phyloP scores from a whole-genome alignment of 2,329 filamentous ascomycete genomes.

The Sclerotinia subarctica region DNA sequence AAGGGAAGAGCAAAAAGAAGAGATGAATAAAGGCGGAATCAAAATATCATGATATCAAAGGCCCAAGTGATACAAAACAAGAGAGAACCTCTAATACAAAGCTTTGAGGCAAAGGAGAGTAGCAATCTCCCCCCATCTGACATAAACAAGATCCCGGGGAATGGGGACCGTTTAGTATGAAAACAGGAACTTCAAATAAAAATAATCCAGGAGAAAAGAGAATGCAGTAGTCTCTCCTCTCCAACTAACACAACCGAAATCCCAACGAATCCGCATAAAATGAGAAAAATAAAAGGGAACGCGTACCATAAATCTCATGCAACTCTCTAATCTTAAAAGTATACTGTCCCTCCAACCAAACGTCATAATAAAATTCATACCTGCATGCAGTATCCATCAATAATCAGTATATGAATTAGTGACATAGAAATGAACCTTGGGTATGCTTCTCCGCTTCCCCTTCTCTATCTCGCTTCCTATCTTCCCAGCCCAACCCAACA shows the following conservation, averaged over 20 bases:
- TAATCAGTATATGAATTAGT: background rate
- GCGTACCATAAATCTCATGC: conserved; percentile 14
- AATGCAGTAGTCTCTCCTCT: background rate
- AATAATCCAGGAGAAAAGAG: background rate
- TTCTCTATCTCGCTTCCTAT: background rate
- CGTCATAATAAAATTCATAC: conserved; percentile 18
- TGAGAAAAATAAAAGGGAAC: too few relatives aligned
- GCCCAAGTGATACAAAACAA: too few relatives aligned
- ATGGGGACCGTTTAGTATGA: background rate
- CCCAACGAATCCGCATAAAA: background rate
- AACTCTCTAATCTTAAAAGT: conserved; percentile 13
- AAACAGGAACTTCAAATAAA: background rate
- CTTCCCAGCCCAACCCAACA: background rate
- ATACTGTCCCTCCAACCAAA: conserved; percentile 8
- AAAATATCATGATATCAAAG: background rate
- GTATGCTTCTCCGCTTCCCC: too few relatives aligned
- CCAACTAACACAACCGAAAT: background rate
- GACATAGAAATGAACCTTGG: background rate
- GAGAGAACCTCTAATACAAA: background rate
- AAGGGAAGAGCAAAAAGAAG: background rate
- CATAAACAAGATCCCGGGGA: background rate
- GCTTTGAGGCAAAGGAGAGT: background rate
- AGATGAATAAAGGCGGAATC: background rate
- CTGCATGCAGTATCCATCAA: background rate
- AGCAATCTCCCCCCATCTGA: background rate